Evolutionary conservation across 805 yeast genomes (phyloP).

Genomic region (Saturnispora sanitii): DNA sequence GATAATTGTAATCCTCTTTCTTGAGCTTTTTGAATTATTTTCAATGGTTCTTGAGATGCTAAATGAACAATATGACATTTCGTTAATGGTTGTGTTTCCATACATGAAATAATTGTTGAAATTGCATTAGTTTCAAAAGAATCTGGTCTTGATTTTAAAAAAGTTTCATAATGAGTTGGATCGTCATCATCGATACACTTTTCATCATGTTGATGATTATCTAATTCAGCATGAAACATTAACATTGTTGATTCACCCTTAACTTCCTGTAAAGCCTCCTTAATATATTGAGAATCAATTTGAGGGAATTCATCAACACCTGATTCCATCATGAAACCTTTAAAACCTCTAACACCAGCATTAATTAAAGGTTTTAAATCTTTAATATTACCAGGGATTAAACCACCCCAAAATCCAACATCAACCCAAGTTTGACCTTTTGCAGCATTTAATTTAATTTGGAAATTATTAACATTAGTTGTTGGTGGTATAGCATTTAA

Average conservation of each 20-base stretch:
- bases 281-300: constrained; percentile 54
- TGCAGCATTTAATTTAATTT: constrained; percentile 71
- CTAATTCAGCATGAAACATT: constrained; percentile 93
- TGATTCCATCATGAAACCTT: constrained; percentile 84
- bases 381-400: constrained; percentile 66
- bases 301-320: constrained; percentile 97
- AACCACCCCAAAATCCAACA: constrained; percentile 94
- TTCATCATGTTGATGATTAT: constrained; percentile 24
- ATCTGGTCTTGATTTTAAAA: constrained; percentile 82
- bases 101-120: constrained; percentile 54
- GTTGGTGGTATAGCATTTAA: constrained; percentile 94
- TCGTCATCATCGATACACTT: constrained; percentile 28
- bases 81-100: constrained; percentile 46
- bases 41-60: constrained; percentile 77
- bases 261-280: constrained; percentile 54
- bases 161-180: constrained; percentile 59
- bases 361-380: constrained; percentile 66
- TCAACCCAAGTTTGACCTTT: constrained; percentile 81
- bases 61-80: constrained; percentile 85
- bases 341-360: constrained; percentile 89
- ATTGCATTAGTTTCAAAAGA: constrained; percentile 80
- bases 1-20: constrained; percentile 48
- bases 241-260: constrained; percentile 57
- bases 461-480: constrained; percentile 68
- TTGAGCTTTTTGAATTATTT: constrained; percentile 60